These are phyloP conservation scores for Sordariomycetes sp. DNA, from an alignment of 2,329 filamentous ascomycete genomes.

Conservation along the genomic window DNA sequence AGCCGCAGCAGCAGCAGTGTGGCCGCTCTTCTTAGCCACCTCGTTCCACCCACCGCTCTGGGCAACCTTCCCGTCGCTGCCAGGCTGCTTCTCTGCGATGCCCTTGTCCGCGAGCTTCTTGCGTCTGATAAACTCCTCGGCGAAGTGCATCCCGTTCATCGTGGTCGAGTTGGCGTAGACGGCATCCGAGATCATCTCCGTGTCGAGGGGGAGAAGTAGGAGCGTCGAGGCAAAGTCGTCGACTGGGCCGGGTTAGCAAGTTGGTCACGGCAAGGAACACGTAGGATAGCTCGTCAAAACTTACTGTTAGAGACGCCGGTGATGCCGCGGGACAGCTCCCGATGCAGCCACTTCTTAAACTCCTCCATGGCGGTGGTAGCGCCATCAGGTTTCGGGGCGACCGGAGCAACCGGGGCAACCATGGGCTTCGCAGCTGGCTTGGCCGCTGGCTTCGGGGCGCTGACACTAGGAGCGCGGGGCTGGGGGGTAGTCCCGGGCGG, in stretches of 20 bases:
- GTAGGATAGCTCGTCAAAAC: conserved; percentile 9
- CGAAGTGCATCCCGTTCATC: conserved; percentile 87
- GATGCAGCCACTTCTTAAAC: conserved; percentile 85
- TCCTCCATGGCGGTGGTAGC: conserved; percentile 62
- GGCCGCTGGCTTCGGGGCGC: conserved; percentile 30
- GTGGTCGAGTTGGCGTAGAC: conserved; percentile 81
- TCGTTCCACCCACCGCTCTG: conserved; percentile 76
- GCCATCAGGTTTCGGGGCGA: conserved; percentile 28
- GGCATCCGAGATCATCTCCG: conserved; percentile 76
- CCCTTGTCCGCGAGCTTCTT: conserved; percentile 92
- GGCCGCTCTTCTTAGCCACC: conserved; percentile 82
- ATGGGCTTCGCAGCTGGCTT: conserved; percentile 33
- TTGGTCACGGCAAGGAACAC: conserved; percentile 18
- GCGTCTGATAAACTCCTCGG: conserved; percentile 86
- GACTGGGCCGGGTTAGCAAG: conserved; percentile 34
- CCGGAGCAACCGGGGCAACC: conserved; percentile 34
- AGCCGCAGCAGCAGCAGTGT: conserved; percentile 2
- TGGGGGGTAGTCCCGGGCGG: conserved; percentile 44
- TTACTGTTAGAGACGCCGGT: conserved; percentile 40
- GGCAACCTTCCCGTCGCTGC: conserved; percentile 37
- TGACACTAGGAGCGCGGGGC: conserved; percentile 31
- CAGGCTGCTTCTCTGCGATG: conserved; percentile 63
- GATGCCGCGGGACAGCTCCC: conserved; percentile 66
- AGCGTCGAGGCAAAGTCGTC: conserved; percentile 73
- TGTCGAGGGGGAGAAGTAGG: conserved; percentile 64